Base-by-base conservation (phyloP, 768 basidiomycete genomes). In the Termitomyces sp. region DNA sequence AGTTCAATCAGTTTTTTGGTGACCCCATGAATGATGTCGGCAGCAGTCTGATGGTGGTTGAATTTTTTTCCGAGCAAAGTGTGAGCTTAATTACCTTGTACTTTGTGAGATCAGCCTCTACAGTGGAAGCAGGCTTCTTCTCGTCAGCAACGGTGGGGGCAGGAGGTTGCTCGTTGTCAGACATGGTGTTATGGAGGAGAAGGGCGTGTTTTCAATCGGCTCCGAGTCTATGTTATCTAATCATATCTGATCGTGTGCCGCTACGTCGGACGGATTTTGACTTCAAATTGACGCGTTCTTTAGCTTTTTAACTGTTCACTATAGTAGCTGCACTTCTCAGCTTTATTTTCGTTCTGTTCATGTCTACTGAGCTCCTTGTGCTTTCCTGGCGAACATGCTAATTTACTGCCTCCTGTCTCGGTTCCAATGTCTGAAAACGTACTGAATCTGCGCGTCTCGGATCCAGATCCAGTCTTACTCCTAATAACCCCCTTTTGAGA, bases 1-100 rank as follows among this genome's bases (percentile, higher is more conserved):
- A 86, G 79, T 45, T 82, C 84, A 63, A 97, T 78, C 65, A 98
- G 80, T 76, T 88, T 89, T 75, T 91, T 91, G 68, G 89, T 82
- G 57, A 90, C 92, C 63, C 83, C 79, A 64, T 89, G 82, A 41
- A 91, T 87, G 73, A 96, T 93, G 63, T 95, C 92, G 55, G 91
- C 93, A 21, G 96, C 94, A n/a, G 85, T 79, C 90, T 96, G 66
- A 51, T 48, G 21, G 32, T 44, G 49, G 14, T 57, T 37, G 40
- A 49, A 44, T 59, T 64, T 61, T 63, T 58, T 63, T 56, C 52
- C 39, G 5, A 14, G 3, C 27, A 43, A 47, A 30, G 17, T 35
- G 34, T 45, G 34, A 34, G 43, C 4, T 17, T 60, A 58, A 69
- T 56, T 61, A 90, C 91, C 79, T 93, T 93, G 76, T 93, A 93